A percentile compares a stretch with the other conserved stretches of the same genome.
Evolutionary conservation across 306 rosid species (phyloP).

Genomic region (Fragaria iinumae): DNA sequence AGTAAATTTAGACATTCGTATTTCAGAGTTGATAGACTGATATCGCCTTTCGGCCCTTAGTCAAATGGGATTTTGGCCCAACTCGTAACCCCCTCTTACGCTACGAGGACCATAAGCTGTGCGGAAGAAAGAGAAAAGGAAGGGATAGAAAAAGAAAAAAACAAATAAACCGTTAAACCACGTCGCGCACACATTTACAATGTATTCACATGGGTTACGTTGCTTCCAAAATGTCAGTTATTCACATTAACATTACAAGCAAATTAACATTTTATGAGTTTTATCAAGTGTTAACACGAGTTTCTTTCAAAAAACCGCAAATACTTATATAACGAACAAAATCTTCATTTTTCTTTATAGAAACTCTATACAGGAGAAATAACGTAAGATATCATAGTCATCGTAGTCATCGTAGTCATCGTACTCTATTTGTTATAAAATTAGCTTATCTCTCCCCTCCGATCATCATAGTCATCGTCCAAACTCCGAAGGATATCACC

Average conservation of each 20-base stretch:
- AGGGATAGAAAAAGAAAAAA: background rate
- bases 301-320: too few species aligned
- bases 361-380: too few species aligned
- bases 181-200: background rate
- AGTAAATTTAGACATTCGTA: too few species aligned
- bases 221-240: background rate
- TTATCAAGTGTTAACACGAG: too few species aligned
- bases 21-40: too few species aligned
- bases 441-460: background rate
- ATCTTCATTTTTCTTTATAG: too few species aligned
- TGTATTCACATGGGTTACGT: background rate
- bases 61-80: background rate
- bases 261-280: too few species aligned
- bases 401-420: too few species aligned
- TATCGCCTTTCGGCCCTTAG: background rate
- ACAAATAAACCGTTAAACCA: background rate
- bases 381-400: too few species aligned
- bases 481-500: background rate
- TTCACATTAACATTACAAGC: too few species aligned
- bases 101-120: background rate
- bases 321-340: too few species aligned
- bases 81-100: background rate
- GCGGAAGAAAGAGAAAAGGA: background rate
- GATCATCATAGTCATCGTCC: background rate
- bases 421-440: background rate